Evolutionary conservation across 23 red algal genomes (phyloP).

Genomic region (Gracilaria caudata): DNA sequence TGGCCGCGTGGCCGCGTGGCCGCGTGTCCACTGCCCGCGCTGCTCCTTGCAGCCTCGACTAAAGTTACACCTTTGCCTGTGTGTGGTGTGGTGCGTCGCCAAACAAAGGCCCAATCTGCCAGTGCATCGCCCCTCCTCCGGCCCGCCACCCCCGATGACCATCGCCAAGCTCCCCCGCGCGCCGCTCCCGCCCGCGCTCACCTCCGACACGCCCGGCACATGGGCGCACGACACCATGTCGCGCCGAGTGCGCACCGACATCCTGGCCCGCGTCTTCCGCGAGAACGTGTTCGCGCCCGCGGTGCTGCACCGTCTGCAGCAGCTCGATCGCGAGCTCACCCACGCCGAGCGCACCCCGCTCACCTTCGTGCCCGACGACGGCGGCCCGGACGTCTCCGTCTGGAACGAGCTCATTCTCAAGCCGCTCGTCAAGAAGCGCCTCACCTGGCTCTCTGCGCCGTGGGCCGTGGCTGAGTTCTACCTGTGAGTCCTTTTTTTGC

Average conservation of each 20-base stretch:
- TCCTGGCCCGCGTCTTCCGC: conserved; percentile 87
- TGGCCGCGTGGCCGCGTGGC: conserved; percentile 24
- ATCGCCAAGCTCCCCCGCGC: not conserved
- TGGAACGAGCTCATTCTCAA: conserved; percentile 84
- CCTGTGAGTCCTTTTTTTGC: conserved; percentile 37
- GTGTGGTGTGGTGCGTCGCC: too few relatives aligned
- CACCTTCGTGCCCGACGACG: conserved; percentile 49
- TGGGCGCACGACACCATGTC: conserved; percentile 98
- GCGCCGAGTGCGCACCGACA: conserved; percentile 77
- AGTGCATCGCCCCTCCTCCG: not conserved
- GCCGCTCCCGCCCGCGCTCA: conserved; percentile 83
- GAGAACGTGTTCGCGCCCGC: conserved; percentile 79
- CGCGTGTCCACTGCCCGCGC: not conserved
- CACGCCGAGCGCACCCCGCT: conserved; percentile 47
- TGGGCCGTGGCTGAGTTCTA: conserved; percentile 95
- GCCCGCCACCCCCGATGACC: not conserved
- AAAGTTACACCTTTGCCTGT: too few relatives aligned
- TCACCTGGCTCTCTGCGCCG: conserved; percentile 92
- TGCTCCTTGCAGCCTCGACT: too few relatives aligned
- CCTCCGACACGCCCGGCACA: conserved; percentile 81
- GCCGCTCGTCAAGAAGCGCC: conserved; percentile 17
- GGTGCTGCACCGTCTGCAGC: conserved; percentile 30
- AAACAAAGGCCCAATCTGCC: too few relatives aligned
- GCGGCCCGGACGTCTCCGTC: conserved; percentile 62
- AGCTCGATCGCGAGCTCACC: conserved; percentile 71